phyloP scores from a whole-genome alignment of 495 filamentous ascomycete genomes.

The Lophiostoma macrostomum region DNA sequence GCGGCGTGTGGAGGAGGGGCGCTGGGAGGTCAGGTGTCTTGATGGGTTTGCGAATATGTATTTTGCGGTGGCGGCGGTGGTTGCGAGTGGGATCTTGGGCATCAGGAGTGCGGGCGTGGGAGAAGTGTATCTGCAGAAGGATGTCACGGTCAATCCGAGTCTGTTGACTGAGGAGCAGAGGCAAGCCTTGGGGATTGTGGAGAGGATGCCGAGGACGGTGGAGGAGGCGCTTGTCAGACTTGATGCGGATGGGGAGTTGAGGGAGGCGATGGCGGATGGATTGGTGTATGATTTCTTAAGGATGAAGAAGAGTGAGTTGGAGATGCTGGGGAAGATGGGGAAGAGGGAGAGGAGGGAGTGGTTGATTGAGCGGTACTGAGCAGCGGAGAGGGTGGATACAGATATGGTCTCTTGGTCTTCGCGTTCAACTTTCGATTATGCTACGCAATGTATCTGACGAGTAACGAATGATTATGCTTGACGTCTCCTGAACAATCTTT shows the following conservation, averaged over 20 bases:
- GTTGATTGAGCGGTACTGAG: conserved; percentile 42
- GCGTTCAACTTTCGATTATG: no score
- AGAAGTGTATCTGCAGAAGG: conserved; percentile 41
- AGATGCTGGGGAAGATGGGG: conserved; percentile 39
- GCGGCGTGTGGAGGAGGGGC: conserved; percentile 55
- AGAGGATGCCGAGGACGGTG: conserved; percentile 32
- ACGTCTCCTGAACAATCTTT: no score
- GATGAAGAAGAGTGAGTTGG: conserved; percentile 40
- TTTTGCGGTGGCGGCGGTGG: conserved; percentile 61
- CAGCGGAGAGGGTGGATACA: not conserved
- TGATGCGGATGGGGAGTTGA: conserved; percentile 34
- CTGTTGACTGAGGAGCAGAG: conserved; percentile 50
- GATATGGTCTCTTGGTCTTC: no score
- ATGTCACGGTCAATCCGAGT: conserved; percentile 29
- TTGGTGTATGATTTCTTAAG: conserved; percentile 36
- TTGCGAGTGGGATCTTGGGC: conserved; percentile 65
- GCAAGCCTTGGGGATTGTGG: conserved; percentile 50
- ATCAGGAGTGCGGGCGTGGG: conserved; percentile 45
- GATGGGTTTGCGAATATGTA: conserved; percentile 76
- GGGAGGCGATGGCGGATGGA: conserved; percentile 27
- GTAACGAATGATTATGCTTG: no score
- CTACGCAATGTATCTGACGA: no score
- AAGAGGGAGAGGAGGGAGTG: conserved; percentile 35
- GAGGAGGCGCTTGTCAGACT: conserved; percentile 31
- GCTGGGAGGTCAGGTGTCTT: conserved; percentile 69